Evolutionary conservation across 768 basidiomycete genomes (phyloP).

Genomic region (Tremella yokohamensis): DNA sequence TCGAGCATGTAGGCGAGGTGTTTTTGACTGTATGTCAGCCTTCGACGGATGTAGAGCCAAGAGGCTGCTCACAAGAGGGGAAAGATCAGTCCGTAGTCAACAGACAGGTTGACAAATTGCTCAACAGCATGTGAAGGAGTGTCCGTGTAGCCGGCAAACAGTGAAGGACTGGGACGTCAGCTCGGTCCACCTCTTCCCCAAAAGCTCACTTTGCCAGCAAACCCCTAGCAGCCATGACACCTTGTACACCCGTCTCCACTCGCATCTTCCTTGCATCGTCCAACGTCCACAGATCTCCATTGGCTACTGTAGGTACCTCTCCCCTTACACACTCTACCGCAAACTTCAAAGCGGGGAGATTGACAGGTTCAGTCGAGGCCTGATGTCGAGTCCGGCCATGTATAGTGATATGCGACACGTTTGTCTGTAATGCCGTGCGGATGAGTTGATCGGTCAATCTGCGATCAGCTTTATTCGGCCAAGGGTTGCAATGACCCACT

Average conservation of each 20-base stretch:
- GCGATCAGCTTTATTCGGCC: background rate
- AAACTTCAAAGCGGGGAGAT: slow-evolving; percentile 52
- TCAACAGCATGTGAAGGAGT: slow-evolving; percentile 52
- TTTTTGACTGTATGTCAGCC: slow-evolving; percentile 45
- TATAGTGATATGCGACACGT: slow-evolving; percentile 54
- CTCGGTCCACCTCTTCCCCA: background rate
- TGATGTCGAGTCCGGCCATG: slow-evolving; percentile 56
- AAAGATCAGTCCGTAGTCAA: slow-evolving; percentile 52
- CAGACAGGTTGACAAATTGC: slow-evolving; percentile 51
- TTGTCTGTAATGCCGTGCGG: slow-evolving; percentile 52
- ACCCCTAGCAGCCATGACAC: slow-evolving; percentile 57
- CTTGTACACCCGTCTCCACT: slow-evolving; percentile 51
- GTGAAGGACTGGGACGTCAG: slow-evolving; percentile 39
- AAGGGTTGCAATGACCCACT: slow-evolving; percentile 31
- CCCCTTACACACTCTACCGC: slow-evolving; percentile 53
- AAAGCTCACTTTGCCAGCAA: slow-evolving; percentile 54
- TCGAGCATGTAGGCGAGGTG: slow-evolving; percentile 56
- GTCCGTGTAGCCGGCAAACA: slow-evolving; percentile 52
- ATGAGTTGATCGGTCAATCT: slow-evolving; percentile 54
- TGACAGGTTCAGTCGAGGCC: slow-evolving; percentile 54
- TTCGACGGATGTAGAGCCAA: background rate
- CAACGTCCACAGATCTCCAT: slow-evolving; percentile 55
- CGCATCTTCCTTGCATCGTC: slow-evolving; percentile 52
- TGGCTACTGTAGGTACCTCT: slow-evolving; percentile 54
- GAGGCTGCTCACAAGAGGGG: slow-evolving; percentile 48